Evolutionary conservation across 257 asterid genomes (phyloP).

Genomic region (Coffea eugenioides): DNA sequence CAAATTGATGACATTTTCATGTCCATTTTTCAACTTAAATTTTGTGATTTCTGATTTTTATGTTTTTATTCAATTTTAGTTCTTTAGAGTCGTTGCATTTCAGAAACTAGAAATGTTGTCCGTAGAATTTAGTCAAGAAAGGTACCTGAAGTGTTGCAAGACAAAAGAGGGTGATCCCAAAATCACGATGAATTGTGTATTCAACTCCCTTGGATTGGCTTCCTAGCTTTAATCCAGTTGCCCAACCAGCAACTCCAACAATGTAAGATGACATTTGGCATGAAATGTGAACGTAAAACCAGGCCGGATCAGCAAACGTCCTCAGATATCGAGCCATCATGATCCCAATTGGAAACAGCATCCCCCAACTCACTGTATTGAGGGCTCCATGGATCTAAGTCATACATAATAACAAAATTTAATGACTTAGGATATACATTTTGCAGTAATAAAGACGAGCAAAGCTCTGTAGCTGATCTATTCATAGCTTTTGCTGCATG

Average conservation of each 20-base stretch:
- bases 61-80: not conserved
- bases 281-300: constrained; percentile 29
- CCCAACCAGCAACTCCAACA: constrained; percentile 33
- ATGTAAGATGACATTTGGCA: constrained; percentile 25
- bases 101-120: not conserved
- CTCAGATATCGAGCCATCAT: constrained; percentile 25
- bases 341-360: constrained; percentile 28
- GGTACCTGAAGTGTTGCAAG: constrained; percentile 31
- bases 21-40: not conserved
- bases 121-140: not conserved
- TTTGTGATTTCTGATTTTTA: not conserved
- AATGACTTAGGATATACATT: not conserved
- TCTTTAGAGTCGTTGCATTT: no score
- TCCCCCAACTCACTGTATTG: constrained; percentile 31
- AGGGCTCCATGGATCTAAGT: constrained; percentile 26
- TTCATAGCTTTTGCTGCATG: not conserved
- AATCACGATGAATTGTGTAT: constrained; percentile 15
- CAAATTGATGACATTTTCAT: not conserved
- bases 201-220: constrained; percentile 25
- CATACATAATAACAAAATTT: not conserved
- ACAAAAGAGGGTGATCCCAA: constrained; percentile 26
- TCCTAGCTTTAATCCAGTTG: constrained; percentile 27
- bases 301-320: constrained; percentile 26
- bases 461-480: not conserved
- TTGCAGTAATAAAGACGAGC: not conserved